phyloP scores from a whole-genome alignment of 2,329 filamentous ascomycete genomes.

The Colletotrichum cuscutae region DNA sequence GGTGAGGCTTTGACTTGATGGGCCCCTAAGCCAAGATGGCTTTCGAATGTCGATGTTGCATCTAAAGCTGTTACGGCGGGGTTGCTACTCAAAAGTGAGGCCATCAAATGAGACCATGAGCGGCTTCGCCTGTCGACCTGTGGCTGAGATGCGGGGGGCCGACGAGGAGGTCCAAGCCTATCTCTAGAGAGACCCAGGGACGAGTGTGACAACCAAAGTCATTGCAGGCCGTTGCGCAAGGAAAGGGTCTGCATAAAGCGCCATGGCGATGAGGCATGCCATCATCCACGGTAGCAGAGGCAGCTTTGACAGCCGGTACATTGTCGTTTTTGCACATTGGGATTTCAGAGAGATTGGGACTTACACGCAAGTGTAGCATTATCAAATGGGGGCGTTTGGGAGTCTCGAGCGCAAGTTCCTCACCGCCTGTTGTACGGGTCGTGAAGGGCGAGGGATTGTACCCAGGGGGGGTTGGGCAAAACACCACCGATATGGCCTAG shows the following conservation, averaged over 20 bases:
- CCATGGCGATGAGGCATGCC: conserved; percentile 15
- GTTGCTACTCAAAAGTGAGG: background rate
- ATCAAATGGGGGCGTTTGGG: background rate
- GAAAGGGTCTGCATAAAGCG: conserved; percentile 4
- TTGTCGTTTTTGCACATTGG: background rate
- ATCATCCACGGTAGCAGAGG: conserved; percentile 6
- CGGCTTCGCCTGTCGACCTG: background rate
- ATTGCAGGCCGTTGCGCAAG: background rate
- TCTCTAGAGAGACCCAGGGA: background rate
- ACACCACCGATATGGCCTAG: background rate
- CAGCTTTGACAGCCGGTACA: conserved; percentile 24
- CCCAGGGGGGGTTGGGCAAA: background rate
- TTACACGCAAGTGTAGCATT: background rate
- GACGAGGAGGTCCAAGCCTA: background rate
- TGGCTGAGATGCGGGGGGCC: background rate
- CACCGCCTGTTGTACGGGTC: background rate
- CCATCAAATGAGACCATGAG: background rate
- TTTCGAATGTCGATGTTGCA: background rate
- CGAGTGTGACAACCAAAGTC: background rate
- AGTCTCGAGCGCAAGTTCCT: background rate
- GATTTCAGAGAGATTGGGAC: background rate
- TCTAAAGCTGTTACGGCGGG: background rate
- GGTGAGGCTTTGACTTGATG: conserved; percentile 48
- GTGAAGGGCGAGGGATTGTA: background rate
- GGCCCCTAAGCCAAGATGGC: no score